Conservation (phyloP, 208 protist genomes). For the Trichomonas gallinae region DNA sequence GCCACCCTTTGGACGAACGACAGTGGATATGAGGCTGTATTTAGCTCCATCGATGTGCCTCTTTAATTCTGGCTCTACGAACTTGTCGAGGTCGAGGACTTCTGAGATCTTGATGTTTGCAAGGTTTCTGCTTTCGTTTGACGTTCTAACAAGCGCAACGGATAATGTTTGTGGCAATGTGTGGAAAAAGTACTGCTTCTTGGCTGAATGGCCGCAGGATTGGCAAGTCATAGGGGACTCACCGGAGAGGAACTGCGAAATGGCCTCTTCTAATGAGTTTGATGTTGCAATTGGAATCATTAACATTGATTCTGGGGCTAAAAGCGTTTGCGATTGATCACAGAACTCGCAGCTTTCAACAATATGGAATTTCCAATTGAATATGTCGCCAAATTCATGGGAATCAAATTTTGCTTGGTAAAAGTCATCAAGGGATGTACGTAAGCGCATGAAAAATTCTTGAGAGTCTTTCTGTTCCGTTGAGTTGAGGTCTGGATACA, state of each 20-base stretch:
- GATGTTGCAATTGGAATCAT: neutral
- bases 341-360: neutral
- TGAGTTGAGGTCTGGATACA: neutral
- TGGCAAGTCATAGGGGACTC: neutral
- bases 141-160: neutral
- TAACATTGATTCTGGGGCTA: neutral
- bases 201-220: neutral
- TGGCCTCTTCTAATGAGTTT: neutral
- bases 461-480: neutral
- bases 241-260: neutral
- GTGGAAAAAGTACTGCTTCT: constrained; percentile 1
- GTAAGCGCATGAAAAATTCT: neutral
- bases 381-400: neutral
- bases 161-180: neutral
- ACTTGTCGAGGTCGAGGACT: neutral
- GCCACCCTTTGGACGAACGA: neutral
- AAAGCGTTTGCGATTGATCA: neutral
- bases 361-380: neutral
- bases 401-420: neutral
- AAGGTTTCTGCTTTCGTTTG: neutral
- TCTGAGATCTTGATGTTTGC: neutral
- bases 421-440: neutral
- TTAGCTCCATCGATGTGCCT: neutral
- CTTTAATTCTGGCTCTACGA: neutral
- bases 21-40: neutral